phyloP scores from a whole-genome alignment of 306 rosid genomes.

The Vachellia pachyceras region DNA sequence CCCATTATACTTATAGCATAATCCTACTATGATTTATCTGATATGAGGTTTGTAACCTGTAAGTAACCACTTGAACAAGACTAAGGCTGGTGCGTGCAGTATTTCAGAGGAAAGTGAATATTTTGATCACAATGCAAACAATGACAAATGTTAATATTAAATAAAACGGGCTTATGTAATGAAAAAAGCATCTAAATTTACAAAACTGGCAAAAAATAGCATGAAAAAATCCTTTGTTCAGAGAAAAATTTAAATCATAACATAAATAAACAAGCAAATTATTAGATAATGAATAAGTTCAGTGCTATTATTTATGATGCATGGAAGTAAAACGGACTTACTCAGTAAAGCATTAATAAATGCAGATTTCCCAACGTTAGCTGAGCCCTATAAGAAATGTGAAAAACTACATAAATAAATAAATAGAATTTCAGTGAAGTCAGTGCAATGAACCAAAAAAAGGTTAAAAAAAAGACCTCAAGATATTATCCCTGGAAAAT shows the following conservation, averaged over 20 bases:
- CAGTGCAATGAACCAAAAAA: neutral
- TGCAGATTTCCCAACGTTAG: slow-evolving; percentile 98
- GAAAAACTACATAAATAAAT: neutral
- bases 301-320: slow-evolving; percentile 1
- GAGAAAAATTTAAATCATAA: slow-evolving; percentile 17
- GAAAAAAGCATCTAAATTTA: neutral
- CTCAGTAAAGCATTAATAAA: slow-evolving; percentile 88
- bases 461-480: neutral
- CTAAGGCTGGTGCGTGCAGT: slow-evolving; percentile 1
- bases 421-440: slow-evolving; percentile 29
- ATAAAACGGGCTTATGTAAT: too few species aligned
- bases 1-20: slow-evolving; percentile 1
- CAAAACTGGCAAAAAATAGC: neutral
- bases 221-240: slow-evolving; percentile 22
- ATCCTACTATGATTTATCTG: slow-evolving; percentile 11
- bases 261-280: neutral
- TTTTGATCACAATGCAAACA: slow-evolving; percentile 23
- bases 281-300: slow-evolving; percentile 17
- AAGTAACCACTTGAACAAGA: neutral
- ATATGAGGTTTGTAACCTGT: neutral
- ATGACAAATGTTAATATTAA: too few species aligned
- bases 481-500: neutral
- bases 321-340: slow-evolving; percentile 51
- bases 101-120: slow-evolving; percentile 20
- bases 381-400: slow-evolving; percentile 68